Evolutionary conservation across 2,329 filamentous ascomycete species (phyloP).

Genomic region (Rhinocladiella similis): DNA sequence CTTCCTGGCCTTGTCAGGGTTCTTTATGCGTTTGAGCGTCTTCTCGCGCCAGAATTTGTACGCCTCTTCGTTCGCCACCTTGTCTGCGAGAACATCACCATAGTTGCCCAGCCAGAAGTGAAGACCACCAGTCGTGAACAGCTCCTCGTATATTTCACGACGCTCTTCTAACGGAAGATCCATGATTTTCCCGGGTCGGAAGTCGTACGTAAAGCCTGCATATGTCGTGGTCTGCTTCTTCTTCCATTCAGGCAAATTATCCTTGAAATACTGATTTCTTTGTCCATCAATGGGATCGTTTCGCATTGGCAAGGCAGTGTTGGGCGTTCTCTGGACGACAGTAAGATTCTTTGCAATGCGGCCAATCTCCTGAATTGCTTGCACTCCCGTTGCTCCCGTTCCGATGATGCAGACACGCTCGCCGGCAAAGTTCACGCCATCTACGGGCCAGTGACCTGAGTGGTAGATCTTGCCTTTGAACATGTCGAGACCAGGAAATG

Average conservation of each 20-base stretch:
- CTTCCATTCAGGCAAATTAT: not conserved
- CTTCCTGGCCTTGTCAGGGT: constrained; percentile 51
- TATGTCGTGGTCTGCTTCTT: constrained; percentile 1
- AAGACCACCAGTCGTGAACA: constrained; percentile 56
- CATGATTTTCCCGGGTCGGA: constrained; percentile 52
- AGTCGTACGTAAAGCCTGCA: constrained; percentile 49
- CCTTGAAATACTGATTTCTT: not conserved
- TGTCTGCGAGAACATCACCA: constrained; percentile 48
- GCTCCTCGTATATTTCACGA: constrained; percentile 47
- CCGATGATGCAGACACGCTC: constrained; percentile 47
- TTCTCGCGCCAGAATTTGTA: constrained; percentile 59
- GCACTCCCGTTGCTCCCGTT: constrained; percentile 46
- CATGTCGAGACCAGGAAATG: constrained; percentile 25
- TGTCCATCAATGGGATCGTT: not conserved
- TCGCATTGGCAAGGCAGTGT: constrained; percentile 31
- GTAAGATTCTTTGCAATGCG: constrained; percentile 37
- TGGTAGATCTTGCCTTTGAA: constrained; percentile 31
- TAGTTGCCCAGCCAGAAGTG: constrained; percentile 47
- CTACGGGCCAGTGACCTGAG: constrained; percentile 31
- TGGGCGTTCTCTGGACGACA: constrained; percentile 46
- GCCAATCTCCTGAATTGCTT: constrained; percentile 42
- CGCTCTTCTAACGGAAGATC: constrained; percentile 26
- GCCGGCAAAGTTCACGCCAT: constrained; percentile 22
- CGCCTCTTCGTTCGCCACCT: constrained; percentile 51
- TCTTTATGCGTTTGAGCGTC: constrained; percentile 50